Percentiles rank a stretch among this genome's conserved stretches.
Conservation (phyloP, 2,329 filamentous ascomycete genomes). For the Trichoderma sp. region DNA sequence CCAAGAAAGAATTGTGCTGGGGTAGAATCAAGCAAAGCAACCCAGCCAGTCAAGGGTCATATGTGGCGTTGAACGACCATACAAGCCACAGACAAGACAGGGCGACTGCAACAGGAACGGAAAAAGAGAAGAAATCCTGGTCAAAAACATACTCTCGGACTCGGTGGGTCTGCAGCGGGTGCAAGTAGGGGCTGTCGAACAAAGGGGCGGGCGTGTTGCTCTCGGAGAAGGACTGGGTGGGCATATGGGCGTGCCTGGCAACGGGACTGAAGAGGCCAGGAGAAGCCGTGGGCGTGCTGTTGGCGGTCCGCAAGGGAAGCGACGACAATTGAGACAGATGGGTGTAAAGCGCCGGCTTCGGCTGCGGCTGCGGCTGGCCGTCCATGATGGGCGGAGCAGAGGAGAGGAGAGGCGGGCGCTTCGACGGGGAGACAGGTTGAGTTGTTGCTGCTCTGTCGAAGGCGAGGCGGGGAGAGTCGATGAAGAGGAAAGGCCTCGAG, state of each 20-base stretch:
- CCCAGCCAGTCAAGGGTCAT: neutral
- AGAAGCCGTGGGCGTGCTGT: constrained; percentile 58
- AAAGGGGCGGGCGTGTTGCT: constrained; percentile 50
- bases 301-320: constrained; percentile 47
- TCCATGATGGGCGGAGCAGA: constrained; percentile 14
- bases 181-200: constrained; percentile 59
- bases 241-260: constrained; percentile 39
- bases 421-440: neutral
- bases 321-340: constrained; percentile 38
- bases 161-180: constrained; percentile 68
- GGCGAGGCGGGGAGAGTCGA: neutral
- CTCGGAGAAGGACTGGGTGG: constrained; percentile 49
- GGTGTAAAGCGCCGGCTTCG: constrained; percentile 29
- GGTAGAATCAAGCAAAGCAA: neutral
- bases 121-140: neutral
- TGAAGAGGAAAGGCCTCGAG: constrained; percentile 1
- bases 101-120: neutral
- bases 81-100: neutral
- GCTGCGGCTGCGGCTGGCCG: constrained; percentile 17
- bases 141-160: constrained; percentile 67
- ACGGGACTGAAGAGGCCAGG: constrained; percentile 60
- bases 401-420: neutral
- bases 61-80: neutral
- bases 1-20: neutral
- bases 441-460: neutral